Percentiles rank a stretch among this genome's conserved stretches.
Conservation (phyloP, 2,329 filamentous ascomycete species). For the Fusarium hostae region DNA sequence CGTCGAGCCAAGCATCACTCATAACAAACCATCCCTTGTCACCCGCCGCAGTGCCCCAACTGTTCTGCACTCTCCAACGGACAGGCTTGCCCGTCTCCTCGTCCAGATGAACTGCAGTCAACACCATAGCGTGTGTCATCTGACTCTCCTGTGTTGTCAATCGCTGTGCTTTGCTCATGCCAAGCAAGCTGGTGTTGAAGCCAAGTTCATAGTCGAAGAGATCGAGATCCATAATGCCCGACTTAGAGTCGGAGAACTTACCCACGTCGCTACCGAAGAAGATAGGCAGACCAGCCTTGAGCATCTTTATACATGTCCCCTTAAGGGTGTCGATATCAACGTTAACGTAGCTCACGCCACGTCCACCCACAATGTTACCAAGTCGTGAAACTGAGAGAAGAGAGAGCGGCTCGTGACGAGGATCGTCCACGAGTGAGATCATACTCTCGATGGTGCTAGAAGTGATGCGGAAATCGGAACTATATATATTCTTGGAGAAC, state of each 20-base stretch:
- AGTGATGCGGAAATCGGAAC: slow-evolving; percentile 67
- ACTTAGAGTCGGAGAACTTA: slow-evolving; percentile 75
- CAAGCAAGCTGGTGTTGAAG: slow-evolving; percentile 80
- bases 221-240: slow-evolving; percentile 83
- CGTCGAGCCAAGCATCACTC: slow-evolving; percentile 82
- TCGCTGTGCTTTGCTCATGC: slow-evolving; percentile 79
- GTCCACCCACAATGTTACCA: slow-evolving; percentile 83
- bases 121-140: slow-evolving; percentile 94
- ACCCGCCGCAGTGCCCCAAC: slow-evolving; percentile 77
- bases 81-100: slow-evolving; percentile 69
- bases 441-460: slow-evolving; percentile 72
- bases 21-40: slow-evolving; percentile 90
- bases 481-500: slow-evolving; percentile 77
- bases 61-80: slow-evolving; percentile 89
- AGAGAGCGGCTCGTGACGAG: slow-evolving; percentile 77
- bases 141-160: slow-evolving; percentile 78
- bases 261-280: slow-evolving; percentile 93
- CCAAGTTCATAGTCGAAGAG: slow-evolving; percentile 84
- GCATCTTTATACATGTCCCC: slow-evolving; percentile 77
- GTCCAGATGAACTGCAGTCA: slow-evolving; percentile 86
- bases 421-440: slow-evolving; percentile 87
- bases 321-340: slow-evolving; percentile 80
- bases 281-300: slow-evolving; percentile 80
- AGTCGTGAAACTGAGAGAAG: slow-evolving; percentile 81
- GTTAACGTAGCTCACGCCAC: slow-evolving; percentile 83